These are phyloP conservation scores for Tetracentron sinense DNA, from an alignment of 164 flowering plant species.

Conservation along the genomic window DNA sequence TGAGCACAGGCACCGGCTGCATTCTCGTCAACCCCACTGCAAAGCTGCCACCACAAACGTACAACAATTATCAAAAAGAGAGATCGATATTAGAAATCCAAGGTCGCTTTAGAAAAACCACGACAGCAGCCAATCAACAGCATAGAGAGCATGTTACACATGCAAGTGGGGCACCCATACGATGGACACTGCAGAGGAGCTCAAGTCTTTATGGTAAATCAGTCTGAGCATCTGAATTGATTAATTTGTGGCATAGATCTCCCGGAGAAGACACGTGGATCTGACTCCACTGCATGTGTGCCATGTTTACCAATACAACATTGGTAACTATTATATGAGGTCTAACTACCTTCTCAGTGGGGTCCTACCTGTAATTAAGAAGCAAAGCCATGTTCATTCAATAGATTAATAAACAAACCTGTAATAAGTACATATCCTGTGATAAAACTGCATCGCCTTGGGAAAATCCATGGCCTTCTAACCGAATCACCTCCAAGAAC, in stretches of 20 bases:
- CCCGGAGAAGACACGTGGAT: too few relatives aligned
- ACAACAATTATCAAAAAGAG: background rate
- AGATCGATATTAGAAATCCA: background rate
- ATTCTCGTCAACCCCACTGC: slow-evolving; percentile 85
- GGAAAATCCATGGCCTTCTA: slow-evolving; percentile 63
- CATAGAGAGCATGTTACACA: background rate
- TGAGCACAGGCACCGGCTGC: slow-evolving; percentile 73
- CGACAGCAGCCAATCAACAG: background rate
- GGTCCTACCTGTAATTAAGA: background rate
- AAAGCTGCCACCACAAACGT: slow-evolving; percentile 42
- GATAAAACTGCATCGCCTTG: slow-evolving; percentile 62
- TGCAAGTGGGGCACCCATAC: background rate
- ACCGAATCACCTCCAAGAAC: slow-evolving; percentile 74
- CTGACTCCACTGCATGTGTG: too few relatives aligned
- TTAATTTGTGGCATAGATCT: too few relatives aligned
- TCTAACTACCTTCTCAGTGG: too few relatives aligned
- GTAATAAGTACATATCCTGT: slow-evolving; percentile 63
- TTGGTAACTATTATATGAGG: too few relatives aligned
- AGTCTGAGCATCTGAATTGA: too few relatives aligned
- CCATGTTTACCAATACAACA: too few relatives aligned
- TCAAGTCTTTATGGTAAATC: too few relatives aligned
- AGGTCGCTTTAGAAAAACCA: background rate
- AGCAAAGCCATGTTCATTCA: background rate
- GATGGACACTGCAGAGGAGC: too few relatives aligned
- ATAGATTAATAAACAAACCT: slow-evolving; percentile 35